These are phyloP conservation scores for Trametes polyzona DNA, from an alignment of 1,284 basidiomycete species.

Conservation along the genomic window DNA sequence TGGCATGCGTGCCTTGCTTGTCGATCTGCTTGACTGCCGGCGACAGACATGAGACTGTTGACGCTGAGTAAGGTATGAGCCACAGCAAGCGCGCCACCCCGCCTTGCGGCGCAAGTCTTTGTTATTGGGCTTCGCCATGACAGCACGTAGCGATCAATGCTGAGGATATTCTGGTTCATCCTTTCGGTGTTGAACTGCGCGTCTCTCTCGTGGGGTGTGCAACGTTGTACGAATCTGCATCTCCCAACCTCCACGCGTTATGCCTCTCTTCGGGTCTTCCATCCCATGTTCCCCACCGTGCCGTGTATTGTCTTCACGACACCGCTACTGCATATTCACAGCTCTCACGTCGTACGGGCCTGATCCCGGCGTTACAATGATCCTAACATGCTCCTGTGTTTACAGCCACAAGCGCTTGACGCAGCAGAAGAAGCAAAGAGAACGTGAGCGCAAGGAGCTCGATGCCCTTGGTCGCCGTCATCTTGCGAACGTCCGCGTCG, in stretches of 20 bases:
- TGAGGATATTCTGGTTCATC: too few species aligned
- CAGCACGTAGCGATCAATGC: background rate
- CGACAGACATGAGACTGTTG: background rate
- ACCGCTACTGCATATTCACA: too few species aligned
- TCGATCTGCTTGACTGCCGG: too few species aligned
- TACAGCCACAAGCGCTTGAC: conserved; percentile 91
- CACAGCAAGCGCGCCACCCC: background rate
- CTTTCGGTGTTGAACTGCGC: too few species aligned
- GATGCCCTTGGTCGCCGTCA: conserved; percentile 88
- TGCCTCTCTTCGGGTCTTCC: too few species aligned
- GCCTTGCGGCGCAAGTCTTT: background rate
- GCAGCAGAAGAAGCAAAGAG: conserved; percentile 92
- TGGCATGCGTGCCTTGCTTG: background rate
- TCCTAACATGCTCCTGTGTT: conserved; percentile 20
- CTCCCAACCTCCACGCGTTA: too few species aligned
- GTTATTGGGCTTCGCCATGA: background rate
- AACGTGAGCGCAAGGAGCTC: conserved; percentile 95
- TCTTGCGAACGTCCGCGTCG: conserved; percentile 92
- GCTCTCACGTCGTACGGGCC: too few species aligned
- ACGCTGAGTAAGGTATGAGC: conserved; percentile 8
- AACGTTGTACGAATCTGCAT: too few species aligned
- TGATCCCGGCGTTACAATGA: background rate
- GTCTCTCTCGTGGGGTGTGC: too few species aligned
- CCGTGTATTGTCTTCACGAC: too few species aligned
- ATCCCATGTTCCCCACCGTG: too few species aligned